Percentiles rank a stretch among this genome's conserved stretches.
Conservation (phyloP, 805 yeast genomes). For the Wickerhamomyces bovis region DNA sequence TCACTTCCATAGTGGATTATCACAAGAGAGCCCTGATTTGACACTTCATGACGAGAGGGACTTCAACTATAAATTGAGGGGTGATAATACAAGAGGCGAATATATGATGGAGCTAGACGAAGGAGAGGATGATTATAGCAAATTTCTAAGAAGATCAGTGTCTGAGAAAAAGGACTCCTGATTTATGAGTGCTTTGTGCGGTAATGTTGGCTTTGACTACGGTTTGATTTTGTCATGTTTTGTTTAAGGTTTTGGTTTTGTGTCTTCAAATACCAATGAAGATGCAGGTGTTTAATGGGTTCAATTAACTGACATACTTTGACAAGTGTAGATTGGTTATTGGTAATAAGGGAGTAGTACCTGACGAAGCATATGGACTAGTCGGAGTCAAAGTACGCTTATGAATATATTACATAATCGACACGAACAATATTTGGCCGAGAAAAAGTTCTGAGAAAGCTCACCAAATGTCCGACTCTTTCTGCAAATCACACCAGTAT, state of each 20-base stretch:
- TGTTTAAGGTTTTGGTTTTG: background rate
- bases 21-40: background rate
- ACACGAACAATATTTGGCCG: too few species aligned
- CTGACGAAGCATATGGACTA: too few species aligned
- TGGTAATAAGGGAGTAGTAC: too few species aligned
- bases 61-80: background rate
- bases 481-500: background rate
- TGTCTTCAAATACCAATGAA: background rate
- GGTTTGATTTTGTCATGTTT: background rate
- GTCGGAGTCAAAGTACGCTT: too few species aligned
- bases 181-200: background rate
- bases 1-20: background rate
- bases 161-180: background rate
- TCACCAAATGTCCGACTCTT: background rate
- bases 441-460: background rate
- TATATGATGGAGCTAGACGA: background rate
- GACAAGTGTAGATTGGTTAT: background rate
- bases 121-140: background rate
- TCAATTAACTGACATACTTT: background rate
- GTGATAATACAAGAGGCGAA: background rate
- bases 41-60: background rate
- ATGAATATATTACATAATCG: too few species aligned
- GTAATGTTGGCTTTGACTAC: background rate
- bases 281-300: background rate
- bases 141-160: background rate